Percentiles rank a stretch among this genome's conserved stretches.
Conservation (phyloP, 1,139 yeast species). For the Blastobotrys ciferrii region DNA sequence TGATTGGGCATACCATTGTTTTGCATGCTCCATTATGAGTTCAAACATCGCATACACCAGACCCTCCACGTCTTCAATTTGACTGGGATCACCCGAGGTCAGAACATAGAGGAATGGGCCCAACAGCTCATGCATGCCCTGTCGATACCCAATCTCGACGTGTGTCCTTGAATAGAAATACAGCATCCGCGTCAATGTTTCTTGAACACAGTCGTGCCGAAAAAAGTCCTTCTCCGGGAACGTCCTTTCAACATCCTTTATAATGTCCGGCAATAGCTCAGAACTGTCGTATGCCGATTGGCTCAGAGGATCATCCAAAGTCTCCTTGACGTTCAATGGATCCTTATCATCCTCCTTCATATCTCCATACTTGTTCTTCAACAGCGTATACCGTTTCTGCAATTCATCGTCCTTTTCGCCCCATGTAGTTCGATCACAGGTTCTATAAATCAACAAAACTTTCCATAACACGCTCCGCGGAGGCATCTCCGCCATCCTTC, state of each 20-base stretch:
- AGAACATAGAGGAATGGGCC: constrained; percentile 45
- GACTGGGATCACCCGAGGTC: constrained; percentile 20
- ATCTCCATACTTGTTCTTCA: constrained; percentile 8
- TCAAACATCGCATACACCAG: constrained; percentile 32
- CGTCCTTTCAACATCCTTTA: constrained; percentile 53
- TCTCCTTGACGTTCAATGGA: constrained; percentile 8
- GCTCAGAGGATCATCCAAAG: constrained; percentile 16
- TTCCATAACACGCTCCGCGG: constrained; percentile 31
- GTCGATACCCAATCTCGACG: constrained; percentile 52
- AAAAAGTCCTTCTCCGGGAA: constrained; percentile 57
- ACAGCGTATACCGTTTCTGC: constrained; percentile 17
- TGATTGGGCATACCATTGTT: constrained; percentile 32
- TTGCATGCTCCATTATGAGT: constrained; percentile 34
- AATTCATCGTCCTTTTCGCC: constrained; percentile 19
- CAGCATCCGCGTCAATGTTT: constrained; percentile 45
- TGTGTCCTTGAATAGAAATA: constrained; percentile 54
- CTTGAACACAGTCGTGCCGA: constrained; percentile 33
- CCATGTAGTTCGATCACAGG: constrained; percentile 26
- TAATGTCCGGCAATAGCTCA: constrained; percentile 31
- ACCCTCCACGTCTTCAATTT: constrained; percentile 12
- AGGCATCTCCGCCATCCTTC: constrained; percentile 19
- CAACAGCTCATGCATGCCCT: constrained; percentile 61
- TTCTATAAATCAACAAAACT: constrained; percentile 27
- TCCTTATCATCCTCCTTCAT: constrained; percentile 8
- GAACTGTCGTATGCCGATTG: constrained; percentile 10